Base-by-base conservation (phyloP, 2,329 filamentous ascomycete genomes). In the Diaporthe destruens region DNA sequence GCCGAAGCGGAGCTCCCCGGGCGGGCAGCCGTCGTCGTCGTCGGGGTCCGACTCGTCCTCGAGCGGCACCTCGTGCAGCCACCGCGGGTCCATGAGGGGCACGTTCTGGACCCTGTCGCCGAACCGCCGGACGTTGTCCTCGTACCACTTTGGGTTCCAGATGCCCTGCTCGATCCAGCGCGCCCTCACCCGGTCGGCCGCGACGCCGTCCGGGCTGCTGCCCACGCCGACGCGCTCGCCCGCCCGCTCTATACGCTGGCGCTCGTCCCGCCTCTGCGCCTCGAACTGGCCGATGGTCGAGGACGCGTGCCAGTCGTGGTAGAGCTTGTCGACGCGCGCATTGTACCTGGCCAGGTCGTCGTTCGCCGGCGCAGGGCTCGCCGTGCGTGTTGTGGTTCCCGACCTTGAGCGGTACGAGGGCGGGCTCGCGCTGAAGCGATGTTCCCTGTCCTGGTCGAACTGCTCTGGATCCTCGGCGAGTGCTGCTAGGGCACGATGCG, bases 141-240 rank as follows among this genome's bases (percentile, higher is more conserved):
- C 34, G 20, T 57, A 53, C 75, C 76, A 77, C 6, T 73, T 69
- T 0, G 72, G 18, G 14, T 76, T 67, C 76, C 76, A 77, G 44
- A 77, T 77, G 11, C 74, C 75, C 25, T 76, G 76, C 69, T 76
- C 71, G 11, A 75, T 20, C 76, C 76, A 77, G 6, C 59, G 66
- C 59, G 74, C 66, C 55, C 73, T 75, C 8, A 77, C 65, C n/a
- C 56, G 70, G 2, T 57, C 68, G 18, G 16, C 11, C 18, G 25
- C 67, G 1, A 72, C 20, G 8, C n/a, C 6, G 2, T 16, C 6
- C 0, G 12, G 12, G n/a, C 56, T 59, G 20, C 12, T 59, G 56
- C n/a, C 34, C 12, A 25, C 34, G 2, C 56, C 36, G 1, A 59
- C 36, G n/a, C 3, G 4, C 56, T 42, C 1, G n/a, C 36, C 6